Evolutionary conservation across 768 basidiomycete genomes (phyloP), one percentile per base, ranked within the genome.

Genomic region (Kwoniella mangroviensis): DNA sequence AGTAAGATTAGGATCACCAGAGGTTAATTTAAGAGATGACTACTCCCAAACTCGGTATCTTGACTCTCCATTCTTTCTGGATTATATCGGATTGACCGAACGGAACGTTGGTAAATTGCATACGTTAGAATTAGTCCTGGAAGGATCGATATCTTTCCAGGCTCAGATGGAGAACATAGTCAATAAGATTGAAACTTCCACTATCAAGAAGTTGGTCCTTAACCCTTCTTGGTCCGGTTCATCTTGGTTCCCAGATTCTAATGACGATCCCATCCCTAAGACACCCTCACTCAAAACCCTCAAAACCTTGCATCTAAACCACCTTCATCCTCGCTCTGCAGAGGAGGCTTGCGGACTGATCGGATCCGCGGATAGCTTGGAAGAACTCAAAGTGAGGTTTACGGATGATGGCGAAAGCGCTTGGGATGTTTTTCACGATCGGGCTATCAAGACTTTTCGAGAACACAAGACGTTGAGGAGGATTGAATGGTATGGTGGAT

Each of bases 401-500:
- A 54, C 21, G 28, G 55, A 66, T 13, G 52, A 9, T 17, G 42
- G 55, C 21, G 4, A 19, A 12, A 15, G 19, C 34, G 34, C 13
- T 64, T 51, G 63, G n/a, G 13, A 57, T 19, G 45, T 15, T 22
- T 22, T 17, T 12, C 17, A 4, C 7, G 51, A 58, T 34, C 34
- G 34, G 34, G 34, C 34, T 7, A 28, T 59, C 4, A 59, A 53
- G 19, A 42, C 45, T 3, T 55, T 63, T 10, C 11, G 34, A 12
- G 68, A 59, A 21, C 54, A 62, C 21, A 6, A 58, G 42, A 11
- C 6, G 4, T 15, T 64, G 40, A 68, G 59, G 60, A 51, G 59
- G 26, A 7, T 68, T 11, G 60, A 52, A 43, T 68, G 67, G 67
- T 7, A 26, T 9, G 67, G 67, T 2, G 67, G 60, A 10, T 22